Evolutionary conservation across 148 eudicot genomes (phyloP).

Genomic region (Cornus controversa): DNA sequence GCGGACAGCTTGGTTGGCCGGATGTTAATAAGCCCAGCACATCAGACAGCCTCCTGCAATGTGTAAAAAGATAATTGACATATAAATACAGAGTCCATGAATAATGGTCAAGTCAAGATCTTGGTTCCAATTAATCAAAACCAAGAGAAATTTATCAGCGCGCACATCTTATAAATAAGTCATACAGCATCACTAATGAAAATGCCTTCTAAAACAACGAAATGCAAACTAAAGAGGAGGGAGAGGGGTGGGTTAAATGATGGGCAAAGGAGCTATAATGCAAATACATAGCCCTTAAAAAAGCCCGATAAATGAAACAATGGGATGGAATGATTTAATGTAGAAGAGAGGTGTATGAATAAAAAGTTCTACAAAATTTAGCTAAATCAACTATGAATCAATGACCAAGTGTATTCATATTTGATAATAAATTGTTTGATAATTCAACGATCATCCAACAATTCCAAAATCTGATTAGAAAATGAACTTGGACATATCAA

Average conservation of each 20-base stretch:
- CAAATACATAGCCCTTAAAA: neutral
- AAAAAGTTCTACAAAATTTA: neutral
- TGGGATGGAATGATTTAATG: neutral
- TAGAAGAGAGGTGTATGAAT: neutral
- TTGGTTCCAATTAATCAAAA: neutral
- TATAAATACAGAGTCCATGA: slow-evolving; percentile 1
- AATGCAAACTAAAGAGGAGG: too few species aligned
- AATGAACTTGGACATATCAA: neutral
- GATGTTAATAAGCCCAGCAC: slow-evolving; percentile 66
- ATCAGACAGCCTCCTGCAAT: slow-evolving; percentile 82
- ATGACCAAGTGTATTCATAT: too few species aligned
- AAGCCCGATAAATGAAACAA: neutral
- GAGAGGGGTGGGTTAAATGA: too few species aligned
- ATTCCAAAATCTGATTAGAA: neutral
- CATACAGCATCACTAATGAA: too few species aligned
- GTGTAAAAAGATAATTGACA: neutral
- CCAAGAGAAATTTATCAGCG: neutral
- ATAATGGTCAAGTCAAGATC: neutral
- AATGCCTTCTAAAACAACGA: too few species aligned
- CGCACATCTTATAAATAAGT: neutral
- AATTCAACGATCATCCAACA: too few species aligned
- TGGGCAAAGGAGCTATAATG: neutral
- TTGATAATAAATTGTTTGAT: too few species aligned
- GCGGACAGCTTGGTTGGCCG: slow-evolving; percentile 88
- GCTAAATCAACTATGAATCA: neutral